Evolutionary conservation across 257 asterid genomes (phyloP).

Genomic region (Solanum clarkiae): DNA sequence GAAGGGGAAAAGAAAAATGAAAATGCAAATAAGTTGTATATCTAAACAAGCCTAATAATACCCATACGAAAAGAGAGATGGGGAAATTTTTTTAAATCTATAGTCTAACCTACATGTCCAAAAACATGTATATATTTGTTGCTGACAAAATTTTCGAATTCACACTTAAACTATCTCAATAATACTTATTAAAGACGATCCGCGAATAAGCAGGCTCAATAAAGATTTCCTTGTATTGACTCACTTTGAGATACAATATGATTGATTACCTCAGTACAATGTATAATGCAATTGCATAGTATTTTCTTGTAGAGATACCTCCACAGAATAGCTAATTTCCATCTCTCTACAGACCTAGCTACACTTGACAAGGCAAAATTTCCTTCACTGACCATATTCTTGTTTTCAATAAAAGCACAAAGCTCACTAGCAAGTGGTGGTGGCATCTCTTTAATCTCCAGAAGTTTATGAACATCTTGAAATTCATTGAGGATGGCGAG

Average conservation of each 20-base stretch:
- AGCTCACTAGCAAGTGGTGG: conserved; percentile 22
- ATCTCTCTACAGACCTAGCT: conserved; percentile 26
- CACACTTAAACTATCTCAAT: no score
- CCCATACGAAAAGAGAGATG: no score
- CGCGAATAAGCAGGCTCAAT: not conserved
- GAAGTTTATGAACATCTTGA: conserved; percentile 4
- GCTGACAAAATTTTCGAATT: no score
- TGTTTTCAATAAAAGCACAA: conserved; percentile 18
- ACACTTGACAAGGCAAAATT: not conserved
- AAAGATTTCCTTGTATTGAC: not conserved
- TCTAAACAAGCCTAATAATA: no score
- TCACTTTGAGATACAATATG: not conserved
- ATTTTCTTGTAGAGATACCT: conserved; percentile 47
- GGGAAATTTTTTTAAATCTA: no score
- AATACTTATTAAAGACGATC: no score
- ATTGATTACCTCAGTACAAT: conserved; percentile 19
- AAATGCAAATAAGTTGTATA: no score
- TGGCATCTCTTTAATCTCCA: conserved; percentile 9
- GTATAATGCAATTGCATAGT: conserved; percentile 31
- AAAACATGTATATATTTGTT: no score
- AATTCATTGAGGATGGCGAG: conserved; percentile 24
- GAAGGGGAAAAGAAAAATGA: no score
- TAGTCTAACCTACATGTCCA: no score
- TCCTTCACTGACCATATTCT: conserved; percentile 1
- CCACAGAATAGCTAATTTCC: conserved; percentile 64